Evolutionary conservation across 139 green algal genomes (phyloP).

Genomic region (Zygnema cylindricum): DNA sequence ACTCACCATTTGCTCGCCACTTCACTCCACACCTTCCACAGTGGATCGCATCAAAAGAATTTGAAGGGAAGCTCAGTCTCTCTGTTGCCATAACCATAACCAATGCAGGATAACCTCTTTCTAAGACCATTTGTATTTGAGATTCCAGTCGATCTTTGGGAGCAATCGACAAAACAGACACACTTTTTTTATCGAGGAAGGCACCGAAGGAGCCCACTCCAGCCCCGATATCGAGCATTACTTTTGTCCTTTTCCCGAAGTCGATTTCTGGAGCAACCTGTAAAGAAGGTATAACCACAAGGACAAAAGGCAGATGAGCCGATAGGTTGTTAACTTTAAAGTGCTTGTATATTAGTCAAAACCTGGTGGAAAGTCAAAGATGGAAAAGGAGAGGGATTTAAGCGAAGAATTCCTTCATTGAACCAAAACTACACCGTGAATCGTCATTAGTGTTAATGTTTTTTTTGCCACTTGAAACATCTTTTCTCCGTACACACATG

Average conservation of each 20-base stretch:
- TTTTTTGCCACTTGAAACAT: too few relatives aligned
- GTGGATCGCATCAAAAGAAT: conserved; percentile 49
- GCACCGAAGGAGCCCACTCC: conserved; percentile 42
- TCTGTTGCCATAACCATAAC: conserved; percentile 51
- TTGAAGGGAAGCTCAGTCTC: conserved; percentile 40
- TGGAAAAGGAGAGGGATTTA: too few relatives aligned
- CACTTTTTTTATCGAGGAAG: conserved; percentile 28
- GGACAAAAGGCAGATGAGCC: not conserved
- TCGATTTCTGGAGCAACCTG: conserved; percentile 28
- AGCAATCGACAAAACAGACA: conserved; percentile 32
- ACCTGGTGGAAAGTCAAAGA: too few relatives aligned
- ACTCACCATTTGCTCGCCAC: conserved; percentile 44
- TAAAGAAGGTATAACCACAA: not conserved
- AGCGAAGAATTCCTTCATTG: too few relatives aligned
- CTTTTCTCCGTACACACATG: too few relatives aligned
- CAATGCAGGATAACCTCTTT: conserved; percentile 40
- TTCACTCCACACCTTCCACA: conserved; percentile 42
- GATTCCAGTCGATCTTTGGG: conserved; percentile 43
- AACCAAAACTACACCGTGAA: too few relatives aligned
- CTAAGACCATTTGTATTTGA: conserved; percentile 54
- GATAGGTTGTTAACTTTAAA: too few relatives aligned
- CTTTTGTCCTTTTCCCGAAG: not conserved
- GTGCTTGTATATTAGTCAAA: too few relatives aligned
- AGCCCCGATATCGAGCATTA: conserved; percentile 40
- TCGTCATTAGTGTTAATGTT: too few relatives aligned